Percentiles rank a stretch among this genome's conserved stretches.
phyloP scores from a whole-genome alignment of 1,139 yeast genomes.

The Yamadazyma dendronema region DNA sequence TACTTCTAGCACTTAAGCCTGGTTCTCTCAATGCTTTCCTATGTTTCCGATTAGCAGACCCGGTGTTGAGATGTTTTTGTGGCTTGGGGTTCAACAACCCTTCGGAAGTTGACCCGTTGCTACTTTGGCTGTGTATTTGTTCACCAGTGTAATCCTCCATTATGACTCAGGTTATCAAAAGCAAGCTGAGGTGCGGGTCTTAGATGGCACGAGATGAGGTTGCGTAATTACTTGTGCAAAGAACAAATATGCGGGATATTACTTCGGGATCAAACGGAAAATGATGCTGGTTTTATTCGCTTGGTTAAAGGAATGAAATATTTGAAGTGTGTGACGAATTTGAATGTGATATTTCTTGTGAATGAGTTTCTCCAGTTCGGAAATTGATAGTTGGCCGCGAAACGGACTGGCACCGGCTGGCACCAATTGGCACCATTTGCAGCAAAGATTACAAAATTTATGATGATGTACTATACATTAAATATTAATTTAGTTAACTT shows the following conservation, averaged over 20 bases:
- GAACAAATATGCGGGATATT: no score
- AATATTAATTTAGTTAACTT: background rate
- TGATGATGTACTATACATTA: background rate
- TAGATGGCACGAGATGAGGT: no score
- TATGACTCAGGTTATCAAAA: background rate
- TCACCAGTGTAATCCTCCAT: background rate
- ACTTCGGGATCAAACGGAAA: no score
- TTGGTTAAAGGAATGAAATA: no score
- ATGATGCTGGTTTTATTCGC: no score
- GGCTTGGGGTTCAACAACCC: background rate
- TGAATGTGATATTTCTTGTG: no score
- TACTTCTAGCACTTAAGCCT: conserved; percentile 11
- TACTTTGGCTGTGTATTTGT: background rate
- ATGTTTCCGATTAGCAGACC: conserved; percentile 10
- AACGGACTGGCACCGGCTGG: no score
- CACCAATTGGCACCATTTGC: no score
- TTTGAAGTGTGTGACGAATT: no score
- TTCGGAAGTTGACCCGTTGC: background rate
- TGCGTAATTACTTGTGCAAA: no score
- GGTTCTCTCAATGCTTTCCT: conserved; percentile 15
- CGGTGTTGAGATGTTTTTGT: background rate
- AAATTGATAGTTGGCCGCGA: background rate
- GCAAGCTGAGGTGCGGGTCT: background rate
- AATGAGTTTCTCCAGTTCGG: no score
- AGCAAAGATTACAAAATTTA: no score